A percentile compares a stretch with the other conserved stretches of the same genome.
These are phyloP conservation scores for Citropsis articulata DNA, from an alignment of 345 rosid genomes.

Conservation along the genomic window DNA sequence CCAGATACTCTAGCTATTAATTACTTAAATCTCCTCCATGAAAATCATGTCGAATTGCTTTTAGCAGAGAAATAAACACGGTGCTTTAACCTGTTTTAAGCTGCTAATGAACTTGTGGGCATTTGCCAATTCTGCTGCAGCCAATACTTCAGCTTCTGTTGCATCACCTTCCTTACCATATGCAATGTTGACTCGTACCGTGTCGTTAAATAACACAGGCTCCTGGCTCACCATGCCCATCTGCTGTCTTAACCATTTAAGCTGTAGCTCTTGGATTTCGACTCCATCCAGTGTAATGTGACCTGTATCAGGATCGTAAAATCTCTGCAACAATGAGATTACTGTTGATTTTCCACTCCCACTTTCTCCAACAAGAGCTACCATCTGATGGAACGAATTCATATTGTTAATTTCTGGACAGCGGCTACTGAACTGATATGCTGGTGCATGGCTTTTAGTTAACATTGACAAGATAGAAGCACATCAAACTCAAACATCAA, in stretches of 20 bases:
- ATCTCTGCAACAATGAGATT: slow-evolving; percentile 33
- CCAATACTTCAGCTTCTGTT: neutral
- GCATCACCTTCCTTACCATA: neutral
- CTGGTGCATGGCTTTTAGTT: neutral
- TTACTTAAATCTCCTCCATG: neutral
- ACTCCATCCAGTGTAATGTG: slow-evolving; percentile 33
- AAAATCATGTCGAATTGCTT: neutral
- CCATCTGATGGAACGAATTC: slow-evolving; percentile 21
- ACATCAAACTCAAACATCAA: neutral
- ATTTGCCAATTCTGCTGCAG: neutral
- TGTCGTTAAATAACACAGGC: neutral
- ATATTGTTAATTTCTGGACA: neutral
- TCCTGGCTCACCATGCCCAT: neutral
- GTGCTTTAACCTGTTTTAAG: neutral
- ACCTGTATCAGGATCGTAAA: slow-evolving; percentile 37
- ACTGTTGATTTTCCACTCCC: slow-evolving; percentile 37
- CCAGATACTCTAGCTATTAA: neutral
- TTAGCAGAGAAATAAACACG: neutral
- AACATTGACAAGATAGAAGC: neutral
- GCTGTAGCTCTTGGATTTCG: slow-evolving; percentile 18
- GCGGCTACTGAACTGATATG: neutral
- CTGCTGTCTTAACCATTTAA: slow-evolving; percentile 31
- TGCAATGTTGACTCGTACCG: neutral
- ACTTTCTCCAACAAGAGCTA: slow-evolving; percentile 42
- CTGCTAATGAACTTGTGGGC: neutral